Evolutionary conservation across 192 early-diverging fungal species (phyloP), one percentile per base, ranked within the genome.

Genomic region (Entrophospora sp.): DNA sequence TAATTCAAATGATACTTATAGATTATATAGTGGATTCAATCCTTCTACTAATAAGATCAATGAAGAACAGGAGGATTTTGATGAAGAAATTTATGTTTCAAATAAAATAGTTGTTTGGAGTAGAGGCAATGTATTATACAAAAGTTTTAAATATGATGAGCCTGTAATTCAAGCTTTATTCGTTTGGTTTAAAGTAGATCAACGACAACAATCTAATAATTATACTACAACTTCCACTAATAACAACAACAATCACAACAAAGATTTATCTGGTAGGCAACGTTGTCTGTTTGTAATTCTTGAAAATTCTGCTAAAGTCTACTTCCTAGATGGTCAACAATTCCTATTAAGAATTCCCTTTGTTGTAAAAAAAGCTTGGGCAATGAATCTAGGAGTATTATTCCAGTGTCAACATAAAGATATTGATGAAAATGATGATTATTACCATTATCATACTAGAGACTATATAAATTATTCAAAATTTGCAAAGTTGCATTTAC

Each of bases 331-430:
- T 43, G 75, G 75, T 14, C 66, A 77, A 12, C 49, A 69, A 8
- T 55, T 71, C 16, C 57, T 66, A 27, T 67, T 76, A 12, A 52
- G 64, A 46, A 9, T 82, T 14, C 81, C 80, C 0, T 78, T 77
- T 43, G 34, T 24, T 3, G 64, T 80, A 2, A 57, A 76, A 22
- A 61, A 49, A 5, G 75, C 74, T 4, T 81, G 77, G 77, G 72
- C 81, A 2, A 68, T 83, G 55, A 65, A 74, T 42, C 22, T 69
- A 14, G 81, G 81, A 12, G 30, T 83, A 8, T 49, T 83, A 31
- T 22, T 83, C 31, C 61, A 80, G 43, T 64, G 71, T 6, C 59
- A 45, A 20, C 28, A 44, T 1, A 73, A 71, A 18, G 66, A 67
- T 20, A n/a, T n/a, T n/a, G n/a, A n/a, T n/a, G n/a, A n/a, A n/a